phyloP scores from a whole-genome alignment of 2,329 filamentous ascomycete genomes.

The Sclerotinia glacialis region DNA sequence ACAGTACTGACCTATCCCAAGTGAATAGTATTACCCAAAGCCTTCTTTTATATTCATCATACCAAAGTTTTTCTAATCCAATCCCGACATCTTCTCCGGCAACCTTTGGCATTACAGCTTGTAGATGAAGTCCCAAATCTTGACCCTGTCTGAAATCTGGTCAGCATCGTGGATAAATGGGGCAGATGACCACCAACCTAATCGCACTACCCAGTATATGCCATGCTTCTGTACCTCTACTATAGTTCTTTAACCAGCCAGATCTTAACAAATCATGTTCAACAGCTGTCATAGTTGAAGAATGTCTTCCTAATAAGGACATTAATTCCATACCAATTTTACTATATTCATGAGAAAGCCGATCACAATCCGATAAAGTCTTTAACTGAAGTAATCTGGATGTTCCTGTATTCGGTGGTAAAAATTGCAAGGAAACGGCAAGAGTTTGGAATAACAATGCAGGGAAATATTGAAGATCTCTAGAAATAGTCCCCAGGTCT shows the following conservation, averaged over 20 bases:
- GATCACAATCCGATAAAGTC: conserved; percentile 8
- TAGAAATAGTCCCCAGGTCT: conserved; percentile 16
- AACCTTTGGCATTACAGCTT: conserved; percentile 7
- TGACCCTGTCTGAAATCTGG: conserved; percentile 21
- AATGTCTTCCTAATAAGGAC: conserved; percentile 22
- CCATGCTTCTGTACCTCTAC: conserved; percentile 26
- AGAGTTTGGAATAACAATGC: conserved; percentile 26
- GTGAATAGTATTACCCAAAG: conserved; percentile 24
- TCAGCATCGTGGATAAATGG: not conserved
- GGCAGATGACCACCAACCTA: conserved; percentile 2
- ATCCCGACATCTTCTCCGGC: not conserved
- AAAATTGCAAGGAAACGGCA: conserved; percentile 24
- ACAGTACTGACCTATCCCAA: conserved; percentile 23
- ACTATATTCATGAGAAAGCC: conserved; percentile 24
- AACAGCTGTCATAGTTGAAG: conserved; percentile 21
- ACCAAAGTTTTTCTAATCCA: conserved; percentile 22
- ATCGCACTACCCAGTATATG: conserved; percentile 22
- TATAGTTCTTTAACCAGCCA: conserved; percentile 26
- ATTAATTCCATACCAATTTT: conserved; percentile 24
- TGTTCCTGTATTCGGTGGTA: conserved; percentile 15
- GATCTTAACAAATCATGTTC: conserved; percentile 24
- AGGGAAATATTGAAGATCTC: conserved; percentile 25
- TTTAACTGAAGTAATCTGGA: conserved; percentile 15
- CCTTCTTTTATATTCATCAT: conserved; percentile 23
- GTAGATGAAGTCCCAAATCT: conserved; percentile 23